phyloP scores from a whole-genome alignment of 2,329 filamentous ascomycete genomes.

The Ascochyta lentis region DNA sequence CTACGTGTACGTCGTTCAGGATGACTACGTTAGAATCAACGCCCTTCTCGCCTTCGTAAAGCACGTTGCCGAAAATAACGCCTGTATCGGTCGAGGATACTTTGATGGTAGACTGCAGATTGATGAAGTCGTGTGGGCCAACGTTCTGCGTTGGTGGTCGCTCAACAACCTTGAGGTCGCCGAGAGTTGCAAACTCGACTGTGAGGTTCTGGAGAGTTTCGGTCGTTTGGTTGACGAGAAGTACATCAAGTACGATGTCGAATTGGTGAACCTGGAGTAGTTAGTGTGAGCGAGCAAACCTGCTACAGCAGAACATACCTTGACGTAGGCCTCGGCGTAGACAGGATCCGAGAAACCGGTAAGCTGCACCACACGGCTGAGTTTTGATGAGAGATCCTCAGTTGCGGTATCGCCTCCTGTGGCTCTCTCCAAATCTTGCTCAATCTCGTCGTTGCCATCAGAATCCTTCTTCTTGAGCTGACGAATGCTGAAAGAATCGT shows the following conservation, averaged over 20 bases:
- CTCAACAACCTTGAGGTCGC: constrained; percentile 97
- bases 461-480: constrained; percentile 87
- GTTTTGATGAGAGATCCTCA: constrained; percentile 90
- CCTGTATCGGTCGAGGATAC: constrained; percentile 97
- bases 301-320: constrained; percentile 56
- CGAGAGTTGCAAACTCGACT: constrained; percentile 97
- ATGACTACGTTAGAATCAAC: constrained; percentile 87
- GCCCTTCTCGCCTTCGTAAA: constrained; percentile 83
- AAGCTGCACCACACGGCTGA: constrained; percentile 94
- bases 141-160: constrained; percentile 95
- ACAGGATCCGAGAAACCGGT: constrained; percentile 98
- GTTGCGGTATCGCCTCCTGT: constrained; percentile 85
- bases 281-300: constrained; percentile 13
- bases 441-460: constrained; percentile 84
- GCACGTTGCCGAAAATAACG: constrained; percentile 98
- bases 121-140: constrained; percentile 94
- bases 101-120: constrained; percentile 98
- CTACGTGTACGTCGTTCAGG: constrained; percentile 95
- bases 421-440: constrained; percentile 89
- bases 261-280: constrained; percentile 77
- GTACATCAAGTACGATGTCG: constrained; percentile 94
- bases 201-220: constrained; percentile 97
- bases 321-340: constrained; percentile 98
- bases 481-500: constrained; percentile 91
- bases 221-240: constrained; percentile 95